Evolutionary conservation across 352 stramenopile genomes (phyloP), one percentile per base, ranked within the genome.

Genomic region (Globisporangium nodosum): DNA sequence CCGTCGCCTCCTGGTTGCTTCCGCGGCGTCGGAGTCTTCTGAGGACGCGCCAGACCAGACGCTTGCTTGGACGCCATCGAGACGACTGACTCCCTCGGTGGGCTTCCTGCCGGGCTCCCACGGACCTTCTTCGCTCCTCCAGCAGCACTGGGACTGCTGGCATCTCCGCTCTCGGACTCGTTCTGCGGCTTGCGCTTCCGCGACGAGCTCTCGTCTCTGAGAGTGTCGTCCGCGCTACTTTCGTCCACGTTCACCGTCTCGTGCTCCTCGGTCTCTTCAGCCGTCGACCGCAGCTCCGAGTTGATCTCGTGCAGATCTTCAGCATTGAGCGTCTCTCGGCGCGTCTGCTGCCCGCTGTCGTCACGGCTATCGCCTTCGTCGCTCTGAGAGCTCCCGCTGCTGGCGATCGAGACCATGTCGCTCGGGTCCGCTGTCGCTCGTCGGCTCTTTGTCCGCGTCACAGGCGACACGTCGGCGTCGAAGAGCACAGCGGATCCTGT

Each of bases 301-400:
- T 68, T 63, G 33, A 87, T 53, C 39, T 81, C 73, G 11, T 70
- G 51, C 20, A 87, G 60, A 24, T 71, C 78, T n/a, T 69, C 68
- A 11, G 79, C 66, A 12, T 83, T 73, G 51, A 91, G 84, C 0
- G 81, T 89, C 35, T 86, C 75, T 43, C 81, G 78, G 39, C 79
- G 78, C 12, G 43, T 47, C 24, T 37, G 54, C 16, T 35, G 54
- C n/a, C 58, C 52, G 15, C 62, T 47, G 39, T 62, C 37, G 33
- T 64, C 52, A 4, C 7, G 21, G 48, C 18, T 24, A 16, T 21
- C 54, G 2, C 5, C 40, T 2, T 20, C 40, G 16, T n/a, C n/a
- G 15, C 18, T 18, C 37, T 43, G 37, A 43, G 37, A 43, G 37
- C 39, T 45, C 0, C 15, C n/a, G 33, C 30, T 43, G 13, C 20